Base-by-base conservation (phyloP, 176 grass and related monocot genomes). In the Triticum monococcum region DNA sequence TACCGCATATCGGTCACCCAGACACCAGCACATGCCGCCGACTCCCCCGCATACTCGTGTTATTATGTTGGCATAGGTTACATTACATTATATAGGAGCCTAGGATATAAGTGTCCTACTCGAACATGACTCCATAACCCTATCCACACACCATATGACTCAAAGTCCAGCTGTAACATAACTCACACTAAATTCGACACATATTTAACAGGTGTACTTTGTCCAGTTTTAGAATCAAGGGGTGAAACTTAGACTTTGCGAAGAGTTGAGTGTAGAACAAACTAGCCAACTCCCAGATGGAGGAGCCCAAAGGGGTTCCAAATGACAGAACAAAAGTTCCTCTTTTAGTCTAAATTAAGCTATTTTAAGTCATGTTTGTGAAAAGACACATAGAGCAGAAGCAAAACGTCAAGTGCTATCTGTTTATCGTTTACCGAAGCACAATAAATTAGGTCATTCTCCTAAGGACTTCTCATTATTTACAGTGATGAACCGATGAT, bases 371-470 rank as follows among this genome's bases (percentile, higher is more conserved):
- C 11, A 60, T 78, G 30, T 36, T 32, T 57, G 52, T 79, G 18
- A 78, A 37, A 22, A 61, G 32, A 61, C 59, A 79, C 72, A 78
- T 54, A 31, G 18, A 52, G 79, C 63, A 78, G 56, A 23, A 52
- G 28, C 40, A 68, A 81, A 68, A 18, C 28, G 5, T 35, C 31
- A 24, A 70, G 46, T 30, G 56, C 31, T 71, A 52, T 35, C 64
- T 52, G 30, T 30, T 71, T 13, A 25, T 82, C 12, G 4, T 72
- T 59, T 59, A 70, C 32, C 13, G 70, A 37, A 38, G 81, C 28
- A 69, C 67, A 83, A 12, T 28, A 26, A 79, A 62, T 79, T 83
- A 69, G 32, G 16, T 83, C 50, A 61, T 61, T 72, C 35, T 73
- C 68, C 59, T 30, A 40, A 16, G 18, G 23, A 73, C 25, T 73